Conservation (phyloP, 345 rosid genomes). For the Gossypium bickii region DNA sequence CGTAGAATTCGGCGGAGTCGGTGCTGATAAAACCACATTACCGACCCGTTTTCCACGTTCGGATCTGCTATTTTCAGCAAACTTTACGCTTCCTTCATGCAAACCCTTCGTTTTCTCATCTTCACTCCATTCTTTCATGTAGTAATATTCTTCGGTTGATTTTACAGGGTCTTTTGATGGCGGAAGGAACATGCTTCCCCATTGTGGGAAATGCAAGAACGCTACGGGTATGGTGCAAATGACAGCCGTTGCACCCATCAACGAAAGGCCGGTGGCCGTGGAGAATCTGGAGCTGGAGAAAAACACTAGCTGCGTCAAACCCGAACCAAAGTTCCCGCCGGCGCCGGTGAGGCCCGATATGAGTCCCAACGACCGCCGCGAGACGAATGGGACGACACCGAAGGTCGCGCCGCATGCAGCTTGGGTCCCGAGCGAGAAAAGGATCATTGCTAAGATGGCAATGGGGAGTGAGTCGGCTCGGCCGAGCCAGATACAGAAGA, state of each 20-base stretch:
- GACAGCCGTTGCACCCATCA: conserved; percentile 70
- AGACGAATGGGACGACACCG: conserved; percentile 72
- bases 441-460: conserved; percentile 64
- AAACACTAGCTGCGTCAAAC: conserved; percentile 65
- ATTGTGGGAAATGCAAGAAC: conserved; percentile 68
- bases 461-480: conserved; percentile 60
- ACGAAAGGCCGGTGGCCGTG: conserved; percentile 52
- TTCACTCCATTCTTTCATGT: conserved; percentile 58
- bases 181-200: conserved; percentile 76
- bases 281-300: conserved; percentile 49
- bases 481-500: conserved; percentile 76
- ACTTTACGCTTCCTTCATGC: conserved; percentile 62
- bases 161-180: conserved; percentile 42
- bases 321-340: conserved; percentile 83
- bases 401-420: conserved; percentile 88
- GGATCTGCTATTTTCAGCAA: conserved; percentile 69
- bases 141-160: conserved; percentile 58
- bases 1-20: conserved; percentile 46
- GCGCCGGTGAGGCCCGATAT: conserved; percentile 79
- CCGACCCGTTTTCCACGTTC: conserved; percentile 57
- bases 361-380: conserved; percentile 68
- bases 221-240: conserved; percentile 59
- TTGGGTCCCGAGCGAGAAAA: conserved; percentile 70
- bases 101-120: conserved; percentile 61
- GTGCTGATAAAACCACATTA: conserved; percentile 22